Conservation (phyloP, 2,329 filamentous ascomycete genomes). For the Akanthomyces muscarius region DNA sequence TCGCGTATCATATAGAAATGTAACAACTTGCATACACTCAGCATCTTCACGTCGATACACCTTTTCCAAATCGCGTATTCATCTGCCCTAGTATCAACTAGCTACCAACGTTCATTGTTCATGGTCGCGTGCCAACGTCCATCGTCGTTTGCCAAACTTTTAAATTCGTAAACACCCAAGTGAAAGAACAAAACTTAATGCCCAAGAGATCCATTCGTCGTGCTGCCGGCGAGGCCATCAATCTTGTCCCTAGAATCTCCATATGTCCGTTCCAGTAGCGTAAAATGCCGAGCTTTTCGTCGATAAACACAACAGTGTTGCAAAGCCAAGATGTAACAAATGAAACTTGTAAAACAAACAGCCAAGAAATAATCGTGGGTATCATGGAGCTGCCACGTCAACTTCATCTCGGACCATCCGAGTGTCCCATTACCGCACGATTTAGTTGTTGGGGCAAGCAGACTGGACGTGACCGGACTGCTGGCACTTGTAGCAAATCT, state of each 20-base stretch:
- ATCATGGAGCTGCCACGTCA: conserved; percentile 41
- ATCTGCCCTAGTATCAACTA: conserved; percentile 13
- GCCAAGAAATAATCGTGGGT: conserved; percentile 35
- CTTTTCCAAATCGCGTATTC: conserved; percentile 3
- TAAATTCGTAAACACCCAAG: conserved; percentile 14
- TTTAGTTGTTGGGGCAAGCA: conserved; percentile 79
- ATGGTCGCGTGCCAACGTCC: conserved; percentile 11
- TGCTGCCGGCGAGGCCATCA: conserved; percentile 11
- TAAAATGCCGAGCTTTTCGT: conserved; percentile 13
- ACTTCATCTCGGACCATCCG: conserved; percentile 24
- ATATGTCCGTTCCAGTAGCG: conserved; percentile 2
- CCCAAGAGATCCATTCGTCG: conserved; percentile 11
- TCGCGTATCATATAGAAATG: not conserved
- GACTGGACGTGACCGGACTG: conserved; percentile 85
- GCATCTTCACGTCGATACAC: not conserved
- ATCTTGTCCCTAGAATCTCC: conserved; percentile 13
- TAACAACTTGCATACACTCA: not conserved
- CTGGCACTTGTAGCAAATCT: conserved; percentile 97
- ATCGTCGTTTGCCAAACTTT: conserved; percentile 15
- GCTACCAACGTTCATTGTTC: not conserved
- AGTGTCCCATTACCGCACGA: conserved; percentile 22
- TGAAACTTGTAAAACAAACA: conserved; percentile 25
- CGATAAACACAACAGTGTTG: conserved; percentile 11
- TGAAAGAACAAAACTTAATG: conserved; percentile 12
- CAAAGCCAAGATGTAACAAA: conserved; percentile 15